Conservation (phyloP, 2,329 filamentous ascomycete genomes). For the Pestalotiopsis sp. region DNA sequence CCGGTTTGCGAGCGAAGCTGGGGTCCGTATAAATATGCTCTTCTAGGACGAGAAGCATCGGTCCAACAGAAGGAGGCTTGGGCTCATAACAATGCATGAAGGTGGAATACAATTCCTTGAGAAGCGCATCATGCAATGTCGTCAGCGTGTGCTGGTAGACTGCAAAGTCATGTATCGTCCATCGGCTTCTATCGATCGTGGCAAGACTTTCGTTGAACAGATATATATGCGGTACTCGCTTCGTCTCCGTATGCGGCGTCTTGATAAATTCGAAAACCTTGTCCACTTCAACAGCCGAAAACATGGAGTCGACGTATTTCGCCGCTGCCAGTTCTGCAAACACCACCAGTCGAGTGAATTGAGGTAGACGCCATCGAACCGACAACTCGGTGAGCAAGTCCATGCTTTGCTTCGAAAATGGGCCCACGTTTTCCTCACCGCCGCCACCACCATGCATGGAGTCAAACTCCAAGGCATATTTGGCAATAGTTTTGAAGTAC, state of each 20-base stretch:
- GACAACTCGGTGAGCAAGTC: slow-evolving; percentile 86
- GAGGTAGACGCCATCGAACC: slow-evolving; percentile 86
- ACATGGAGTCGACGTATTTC: slow-evolving; percentile 83
- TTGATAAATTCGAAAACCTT: slow-evolving; percentile 83
- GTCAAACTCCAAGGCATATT: slow-evolving; percentile 72
- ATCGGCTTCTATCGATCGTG: slow-evolving; percentile 62
- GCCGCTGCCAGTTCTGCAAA: slow-evolving; percentile 84
- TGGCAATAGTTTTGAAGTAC: slow-evolving; percentile 82
- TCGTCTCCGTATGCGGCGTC: slow-evolving; percentile 66
- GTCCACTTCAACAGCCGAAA: slow-evolving; percentile 81
- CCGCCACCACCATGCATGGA: slow-evolving; percentile 60
- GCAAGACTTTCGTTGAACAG: slow-evolving; percentile 52
- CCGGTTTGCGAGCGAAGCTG: slow-evolving; percentile 70
- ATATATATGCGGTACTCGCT: slow-evolving; percentile 62
- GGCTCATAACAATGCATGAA: slow-evolving; percentile 86
- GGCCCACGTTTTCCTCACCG: slow-evolving; percentile 49
- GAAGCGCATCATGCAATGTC: slow-evolving; percentile 76
- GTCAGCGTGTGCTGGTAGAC: slow-evolving; percentile 76
- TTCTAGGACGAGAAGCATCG: slow-evolving; percentile 79
- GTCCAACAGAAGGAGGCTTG: slow-evolving; percentile 82
- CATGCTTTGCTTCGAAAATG: slow-evolving; percentile 76
- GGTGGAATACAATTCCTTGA: slow-evolving; percentile 86
- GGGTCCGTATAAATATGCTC: slow-evolving; percentile 81
- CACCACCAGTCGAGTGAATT: slow-evolving; percentile 76
- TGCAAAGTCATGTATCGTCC: slow-evolving; percentile 71